A percentile compares a stretch with the other conserved stretches of the same genome.
These are phyloP conservation scores for Trichoderma citrinoviride DNA, from an alignment of 2,329 filamentous ascomycete species.

Conservation along the genomic window DNA sequence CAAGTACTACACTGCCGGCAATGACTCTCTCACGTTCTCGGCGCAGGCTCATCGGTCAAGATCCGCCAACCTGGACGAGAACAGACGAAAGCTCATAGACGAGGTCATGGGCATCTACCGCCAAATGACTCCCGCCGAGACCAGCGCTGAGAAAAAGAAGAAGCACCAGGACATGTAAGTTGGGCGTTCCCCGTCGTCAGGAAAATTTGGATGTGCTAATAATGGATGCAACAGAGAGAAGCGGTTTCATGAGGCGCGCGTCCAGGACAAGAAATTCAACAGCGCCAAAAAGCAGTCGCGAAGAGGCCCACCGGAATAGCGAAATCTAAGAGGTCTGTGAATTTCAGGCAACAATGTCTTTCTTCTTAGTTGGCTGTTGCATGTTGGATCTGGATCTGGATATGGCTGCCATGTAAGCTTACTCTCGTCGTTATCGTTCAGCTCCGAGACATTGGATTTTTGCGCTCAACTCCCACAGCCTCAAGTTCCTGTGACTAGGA, in stretches of 20 bases:
- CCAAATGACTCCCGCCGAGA: constrained; percentile 46
- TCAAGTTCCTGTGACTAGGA: too few relatives aligned
- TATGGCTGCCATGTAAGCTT: too few relatives aligned
- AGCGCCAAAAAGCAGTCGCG: constrained; percentile 51
- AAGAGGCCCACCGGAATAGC: constrained; percentile 34
- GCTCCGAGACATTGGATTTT: too few relatives aligned
- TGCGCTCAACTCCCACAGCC: too few relatives aligned
- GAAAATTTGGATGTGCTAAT: not conserved
- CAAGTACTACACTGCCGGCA: constrained; percentile 52
- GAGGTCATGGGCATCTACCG: constrained; percentile 50
- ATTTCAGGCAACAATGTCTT: too few relatives aligned
- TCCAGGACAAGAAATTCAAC: constrained; percentile 49
- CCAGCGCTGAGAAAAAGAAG: constrained; percentile 45
- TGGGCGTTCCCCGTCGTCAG: not conserved
- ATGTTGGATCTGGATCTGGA: too few relatives aligned
- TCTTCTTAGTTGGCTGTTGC: too few relatives aligned
- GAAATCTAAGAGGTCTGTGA: too few relatives aligned
- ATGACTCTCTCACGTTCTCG: constrained; percentile 53
- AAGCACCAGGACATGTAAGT: constrained; percentile 50
- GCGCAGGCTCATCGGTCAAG: constrained; percentile 55
- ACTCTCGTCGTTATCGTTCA: too few relatives aligned
- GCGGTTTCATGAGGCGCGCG: constrained; percentile 43
- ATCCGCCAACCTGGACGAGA: constrained; percentile 52
- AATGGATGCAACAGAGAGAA: constrained; percentile 44
- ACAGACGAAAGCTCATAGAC: constrained; percentile 47